A percentile compares a stretch with the other conserved stretches of the same genome.
Conservation (phyloP, 805 yeast species). For the Zygotorulaspora chibaensis region DNA sequence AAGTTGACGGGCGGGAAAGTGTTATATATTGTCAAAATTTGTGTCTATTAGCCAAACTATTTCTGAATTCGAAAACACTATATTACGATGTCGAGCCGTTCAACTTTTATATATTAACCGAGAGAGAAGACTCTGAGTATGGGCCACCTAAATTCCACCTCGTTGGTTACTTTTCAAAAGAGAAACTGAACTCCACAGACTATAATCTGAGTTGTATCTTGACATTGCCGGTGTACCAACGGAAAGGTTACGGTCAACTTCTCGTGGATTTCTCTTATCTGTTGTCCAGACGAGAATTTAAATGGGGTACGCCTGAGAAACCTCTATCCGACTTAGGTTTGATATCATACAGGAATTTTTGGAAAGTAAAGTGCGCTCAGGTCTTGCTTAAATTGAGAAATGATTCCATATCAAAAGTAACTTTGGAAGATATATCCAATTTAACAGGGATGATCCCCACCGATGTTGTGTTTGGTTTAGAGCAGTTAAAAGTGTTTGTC, state of each 20-base stretch:
- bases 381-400: constrained; percentile 21
- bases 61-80: constrained; percentile 84
- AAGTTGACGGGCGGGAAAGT: constrained; percentile 85
- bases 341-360: constrained; percentile 78
- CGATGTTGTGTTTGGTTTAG: constrained; percentile 84
- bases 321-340: constrained; percentile 87
- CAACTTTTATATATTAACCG: constrained; percentile 80
- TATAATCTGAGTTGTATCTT: constrained; percentile 88
- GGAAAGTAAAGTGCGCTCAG: constrained; percentile 66
- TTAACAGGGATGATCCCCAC: constrained; percentile 82
- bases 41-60: constrained; percentile 83
- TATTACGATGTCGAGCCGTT: constrained; percentile 96
- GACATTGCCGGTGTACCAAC: constrained; percentile 81
- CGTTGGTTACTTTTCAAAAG: constrained; percentile 94
- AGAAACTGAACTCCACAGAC: constrained; percentile 62
- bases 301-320: constrained; percentile 90
- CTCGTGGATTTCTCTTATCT: constrained; percentile 86
- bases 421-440: constrained; percentile 59
- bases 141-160: constrained; percentile 54
- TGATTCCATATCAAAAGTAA: constrained; percentile 27
- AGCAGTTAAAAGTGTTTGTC: constrained; percentile 59
- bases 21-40: constrained; percentile 82
- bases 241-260: constrained; percentile 85
- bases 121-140: constrained; percentile 42
- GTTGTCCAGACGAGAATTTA: constrained; percentile 64